These are phyloP conservation scores for Marvania coccoides DNA, from an alignment of 139 green algal genomes.

Conservation along the genomic window DNA sequence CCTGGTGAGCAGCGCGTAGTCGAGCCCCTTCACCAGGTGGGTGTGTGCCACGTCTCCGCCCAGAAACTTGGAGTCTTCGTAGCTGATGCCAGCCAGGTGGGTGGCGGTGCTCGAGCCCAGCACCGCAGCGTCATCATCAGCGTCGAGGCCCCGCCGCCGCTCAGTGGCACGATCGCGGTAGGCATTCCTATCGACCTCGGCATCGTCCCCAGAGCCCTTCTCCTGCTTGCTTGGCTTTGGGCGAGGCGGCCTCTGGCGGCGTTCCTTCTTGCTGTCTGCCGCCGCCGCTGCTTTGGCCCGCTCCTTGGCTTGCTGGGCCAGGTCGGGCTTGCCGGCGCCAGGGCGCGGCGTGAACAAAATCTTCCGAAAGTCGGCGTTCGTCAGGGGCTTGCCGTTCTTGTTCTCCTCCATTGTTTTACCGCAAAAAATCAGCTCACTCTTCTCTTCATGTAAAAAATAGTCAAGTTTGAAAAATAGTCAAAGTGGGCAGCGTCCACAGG, in stretches of 20 bases:
- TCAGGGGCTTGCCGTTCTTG: background rate
- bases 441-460: no score
- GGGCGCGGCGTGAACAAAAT: conserved; percentile 15
- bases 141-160: conserved; percentile 47
- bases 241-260: background rate
- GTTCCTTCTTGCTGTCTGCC: background rate
- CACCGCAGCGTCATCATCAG: conserved; percentile 44
- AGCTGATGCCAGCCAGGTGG: conserved; percentile 24
- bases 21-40: conserved; percentile 89
- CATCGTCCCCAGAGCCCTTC: background rate
- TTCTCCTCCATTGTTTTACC: no score
- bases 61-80: conserved; percentile 82
- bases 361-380: conserved; percentile 24
- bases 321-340: background rate
- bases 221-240: background rate
- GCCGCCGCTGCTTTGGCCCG: no score
- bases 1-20: conserved; percentile 88
- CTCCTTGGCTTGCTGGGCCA: background rate
- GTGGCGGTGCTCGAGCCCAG: background rate
- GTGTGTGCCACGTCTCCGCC: conserved; percentile 90
- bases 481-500: no score
- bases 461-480: no score
- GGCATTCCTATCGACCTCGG: background rate
- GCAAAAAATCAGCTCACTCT: no score
- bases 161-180: conserved; percentile 60